Evolutionary conservation across 176 grass and related monocot species (phyloP).

Genomic region (Eragrostis nindensis): DNA sequence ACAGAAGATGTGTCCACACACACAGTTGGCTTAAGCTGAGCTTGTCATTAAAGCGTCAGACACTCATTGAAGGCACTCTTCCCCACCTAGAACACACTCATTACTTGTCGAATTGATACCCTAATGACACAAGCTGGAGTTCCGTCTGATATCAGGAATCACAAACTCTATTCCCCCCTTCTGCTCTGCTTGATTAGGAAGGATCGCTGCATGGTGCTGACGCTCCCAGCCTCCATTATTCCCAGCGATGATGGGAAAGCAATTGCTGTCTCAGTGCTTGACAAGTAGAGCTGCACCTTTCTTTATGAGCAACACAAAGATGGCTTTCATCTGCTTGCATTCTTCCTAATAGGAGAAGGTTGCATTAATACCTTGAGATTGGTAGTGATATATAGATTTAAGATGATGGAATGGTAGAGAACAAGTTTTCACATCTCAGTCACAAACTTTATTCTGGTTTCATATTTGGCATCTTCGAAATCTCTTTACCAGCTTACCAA

Average conservation of each 20-base stretch:
- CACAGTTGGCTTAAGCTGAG: conserved; percentile 1
- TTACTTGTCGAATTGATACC: not conserved
- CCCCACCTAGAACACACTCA: not conserved
- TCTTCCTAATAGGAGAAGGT: not conserved
- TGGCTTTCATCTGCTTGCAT: not conserved
- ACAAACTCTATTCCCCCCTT: not conserved
- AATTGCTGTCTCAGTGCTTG: not conserved
- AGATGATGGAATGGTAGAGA: not conserved
- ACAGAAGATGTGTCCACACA: not conserved
- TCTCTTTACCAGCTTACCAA: not conserved
- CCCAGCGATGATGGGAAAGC: not conserved
- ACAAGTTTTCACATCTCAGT: not conserved
- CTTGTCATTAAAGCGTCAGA: not conserved
- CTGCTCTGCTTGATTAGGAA: not conserved
- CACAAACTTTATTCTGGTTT: not conserved
- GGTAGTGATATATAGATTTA: not conserved
- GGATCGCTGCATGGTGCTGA: not conserved
- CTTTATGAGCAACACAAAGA: not conserved
- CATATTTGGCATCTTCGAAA: not conserved
- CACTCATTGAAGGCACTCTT: conserved; percentile 1
- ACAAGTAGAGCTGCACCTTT: not conserved
- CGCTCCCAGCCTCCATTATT: not conserved
- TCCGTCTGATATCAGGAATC: not conserved
- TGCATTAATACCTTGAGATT: not conserved
- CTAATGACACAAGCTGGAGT: not conserved